These are phyloP conservation scores for Epithele typhae DNA, from an alignment of 768 basidiomycete species.

Conservation along the genomic window DNA sequence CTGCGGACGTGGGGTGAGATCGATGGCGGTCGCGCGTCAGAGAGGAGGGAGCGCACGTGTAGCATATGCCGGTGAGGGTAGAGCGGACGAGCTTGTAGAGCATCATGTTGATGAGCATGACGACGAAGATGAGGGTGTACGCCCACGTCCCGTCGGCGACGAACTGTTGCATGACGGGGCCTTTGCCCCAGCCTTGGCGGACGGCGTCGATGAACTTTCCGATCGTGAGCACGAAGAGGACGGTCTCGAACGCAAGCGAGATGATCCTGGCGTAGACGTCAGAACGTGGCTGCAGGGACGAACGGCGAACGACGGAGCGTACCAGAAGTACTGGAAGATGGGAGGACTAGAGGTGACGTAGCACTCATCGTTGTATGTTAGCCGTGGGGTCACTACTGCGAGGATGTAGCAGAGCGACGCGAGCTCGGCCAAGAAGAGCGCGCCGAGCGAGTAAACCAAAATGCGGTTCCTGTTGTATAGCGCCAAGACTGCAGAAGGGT, in stretches of 20 bases:
- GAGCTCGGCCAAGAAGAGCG: slow-evolving; percentile 16
- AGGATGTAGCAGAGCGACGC: slow-evolving; percentile 17
- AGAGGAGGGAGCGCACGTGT: slow-evolving; percentile 15
- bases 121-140: slow-evolving; percentile 23
- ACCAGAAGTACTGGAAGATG: slow-evolving; percentile 22
- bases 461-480: slow-evolving; percentile 16
- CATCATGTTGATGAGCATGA: slow-evolving; percentile 22
- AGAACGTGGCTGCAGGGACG: no score
- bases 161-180: slow-evolving; percentile 22
- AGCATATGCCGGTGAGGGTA: slow-evolving; percentile 24
- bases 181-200: slow-evolving; percentile 20
- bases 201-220: slow-evolving; percentile 18
- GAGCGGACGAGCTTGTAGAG: slow-evolving; percentile 21
- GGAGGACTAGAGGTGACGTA: slow-evolving; percentile 21
- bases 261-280: slow-evolving; percentile 16
- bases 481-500: slow-evolving; percentile 15
- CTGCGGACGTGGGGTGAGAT: neutral
- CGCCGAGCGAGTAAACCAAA: slow-evolving; percentile 11
- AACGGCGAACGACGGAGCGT: neutral
- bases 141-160: slow-evolving; percentile 26
- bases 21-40: neutral
- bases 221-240: slow-evolving; percentile 22
- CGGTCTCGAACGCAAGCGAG: slow-evolving; percentile 22
- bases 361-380: slow-evolving; percentile 19
- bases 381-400: slow-evolving; percentile 17